Base-by-base conservation (phyloP, 768 basidiomycete genomes). In the Collybia sordida region DNA sequence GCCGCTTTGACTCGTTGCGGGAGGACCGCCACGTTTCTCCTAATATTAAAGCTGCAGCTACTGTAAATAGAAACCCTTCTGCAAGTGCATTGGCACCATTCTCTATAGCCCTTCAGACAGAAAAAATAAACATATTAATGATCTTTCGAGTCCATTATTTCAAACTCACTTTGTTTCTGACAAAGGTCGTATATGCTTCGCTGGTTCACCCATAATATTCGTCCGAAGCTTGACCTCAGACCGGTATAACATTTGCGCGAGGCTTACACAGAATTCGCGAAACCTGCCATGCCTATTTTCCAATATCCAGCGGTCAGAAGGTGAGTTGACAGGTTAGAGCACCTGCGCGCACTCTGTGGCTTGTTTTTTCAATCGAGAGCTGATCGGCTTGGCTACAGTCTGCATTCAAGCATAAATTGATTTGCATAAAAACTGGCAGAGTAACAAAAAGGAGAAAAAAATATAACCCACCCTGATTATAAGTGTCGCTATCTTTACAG, bases 321-420 rank as follows among this genome's bases (percentile, higher is more conserved):
- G 28, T 38, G 17, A 19, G 35, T 2, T 18, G 45, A 38, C 35
- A 14, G 17, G 14, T 7, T 22, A 27, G 40, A 47, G 43, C 38
- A 23, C 22, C 38, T 4, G 8, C 11, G 37, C 83, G 56, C 57
- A 90, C 88, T 89, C 79, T 58, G 76, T 81, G 0, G 85, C 90
- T 64, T 90, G 88, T 42, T 73, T 72, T 67, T 84, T 90, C 40
- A 92, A 69, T 44, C 76, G 75, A 24, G 74, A 67, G 45, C 85
- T 84, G 56, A 92, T 89, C 44, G 90, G 90, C 68, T 91, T 92
- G 45, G 90, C 89, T 62, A 90, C 64, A n/a, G 89, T 92, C 89
- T 91, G 50, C 27, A 9, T 27, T 4, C 11, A 31, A 28, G 52
- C 24, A 35, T 42, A 36, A 47, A 38, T 52, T 31, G 51, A 42